Base-by-base conservation (phyloP, 441 rosid genomes). In the Eutrema salsugineum region DNA sequence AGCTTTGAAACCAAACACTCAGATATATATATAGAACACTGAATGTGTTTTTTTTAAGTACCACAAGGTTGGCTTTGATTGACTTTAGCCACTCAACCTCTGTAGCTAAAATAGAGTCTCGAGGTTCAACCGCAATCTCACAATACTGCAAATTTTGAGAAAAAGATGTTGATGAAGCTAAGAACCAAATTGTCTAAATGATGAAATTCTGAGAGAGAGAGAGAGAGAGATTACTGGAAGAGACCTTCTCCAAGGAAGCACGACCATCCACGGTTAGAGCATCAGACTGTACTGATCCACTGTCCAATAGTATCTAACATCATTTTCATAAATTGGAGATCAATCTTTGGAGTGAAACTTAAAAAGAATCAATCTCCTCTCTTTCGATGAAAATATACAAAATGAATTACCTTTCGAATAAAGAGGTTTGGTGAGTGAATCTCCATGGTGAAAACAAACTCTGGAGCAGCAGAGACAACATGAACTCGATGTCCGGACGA, bases 271-370 rank as follows among this genome's bases (percentile, higher is more conserved):
- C 97, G 0, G 97, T 91, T 84, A 94, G 81, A 14, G 97, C 99
- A 86, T 94, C 99, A 7, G 97, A 86, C 66, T 94, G 99, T 56
- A 94, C 97, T 3, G 93, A 93, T 64, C 99, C 97, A 62, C 89
- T 83, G 56, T 94, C 99, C 72, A 94, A 79, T 35, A 91, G 75
- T 40, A 91, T 90, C 96, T 94, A 79, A 24, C 74, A 55, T 62
- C 66, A 60, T 22, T 42, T 39, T 66, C 44, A 50, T 19, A 35
- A 54, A 32, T n/a, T 17, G 15, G 4, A 39, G 50, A 60, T 9
- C 19, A 20, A 27, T 16, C 11, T 24, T 72, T 33, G 33, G 24
- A 48, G 35, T 70, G 65, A 48, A 39, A 59, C 66, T 17, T 19
- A 38, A 1, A 1, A 39, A 28, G 43, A 55, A 54, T n/a, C 8